phyloP scores from a whole-genome alignment of 495 filamentous ascomycete genomes.

The Talaromyces ruber region DNA sequence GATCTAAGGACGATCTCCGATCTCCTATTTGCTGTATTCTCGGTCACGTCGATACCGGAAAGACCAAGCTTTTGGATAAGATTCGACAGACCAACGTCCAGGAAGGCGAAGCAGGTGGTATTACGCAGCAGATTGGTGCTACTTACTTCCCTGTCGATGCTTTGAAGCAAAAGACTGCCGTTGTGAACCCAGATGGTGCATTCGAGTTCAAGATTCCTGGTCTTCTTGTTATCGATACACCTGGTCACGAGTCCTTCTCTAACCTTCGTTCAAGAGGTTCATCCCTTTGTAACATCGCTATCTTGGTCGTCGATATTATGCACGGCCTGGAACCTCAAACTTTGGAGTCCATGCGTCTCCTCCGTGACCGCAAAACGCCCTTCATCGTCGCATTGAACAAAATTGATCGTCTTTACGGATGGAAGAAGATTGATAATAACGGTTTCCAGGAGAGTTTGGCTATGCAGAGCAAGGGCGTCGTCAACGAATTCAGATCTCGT shows the following conservation, averaged over 20 bases:
- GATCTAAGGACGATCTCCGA: slow-evolving; percentile 88
- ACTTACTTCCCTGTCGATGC: slow-evolving; percentile 98
- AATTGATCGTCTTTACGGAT: slow-evolving; percentile 97
- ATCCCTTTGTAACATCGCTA: slow-evolving; percentile 98
- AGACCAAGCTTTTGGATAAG: slow-evolving; percentile 98
- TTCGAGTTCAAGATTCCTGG: slow-evolving; percentile 99
- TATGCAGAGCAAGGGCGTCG: slow-evolving; percentile 87
- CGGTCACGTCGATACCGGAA: slow-evolving; percentile 99
- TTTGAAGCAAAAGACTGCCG: slow-evolving; percentile 79
- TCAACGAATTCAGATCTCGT: slow-evolving; percentile 89
- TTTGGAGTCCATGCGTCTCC: slow-evolving; percentile 89
- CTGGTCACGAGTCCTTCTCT: slow-evolving; percentile 99
- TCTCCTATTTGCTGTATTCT: slow-evolving; percentile 99
- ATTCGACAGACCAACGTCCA: slow-evolving; percentile 98
- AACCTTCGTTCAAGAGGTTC: slow-evolving; percentile 94
- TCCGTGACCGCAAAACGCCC: slow-evolving; percentile 89
- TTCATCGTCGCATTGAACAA: slow-evolving; percentile 99
- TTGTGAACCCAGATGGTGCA: slow-evolving; percentile 80
- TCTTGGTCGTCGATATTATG: slow-evolving; percentile 99
- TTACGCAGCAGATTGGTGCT: slow-evolving; percentile 99
- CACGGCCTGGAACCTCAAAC: slow-evolving; percentile 98
- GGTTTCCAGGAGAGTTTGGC: slow-evolving; percentile 88
- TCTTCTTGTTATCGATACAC: slow-evolving; percentile 95
- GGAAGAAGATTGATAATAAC: slow-evolving; percentile 97
- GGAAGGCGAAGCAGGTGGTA: slow-evolving; percentile 98